phyloP scores from a whole-genome alignment of 768 basidiomycete genomes.

The Coprinopsis marcescibilis region DNA sequence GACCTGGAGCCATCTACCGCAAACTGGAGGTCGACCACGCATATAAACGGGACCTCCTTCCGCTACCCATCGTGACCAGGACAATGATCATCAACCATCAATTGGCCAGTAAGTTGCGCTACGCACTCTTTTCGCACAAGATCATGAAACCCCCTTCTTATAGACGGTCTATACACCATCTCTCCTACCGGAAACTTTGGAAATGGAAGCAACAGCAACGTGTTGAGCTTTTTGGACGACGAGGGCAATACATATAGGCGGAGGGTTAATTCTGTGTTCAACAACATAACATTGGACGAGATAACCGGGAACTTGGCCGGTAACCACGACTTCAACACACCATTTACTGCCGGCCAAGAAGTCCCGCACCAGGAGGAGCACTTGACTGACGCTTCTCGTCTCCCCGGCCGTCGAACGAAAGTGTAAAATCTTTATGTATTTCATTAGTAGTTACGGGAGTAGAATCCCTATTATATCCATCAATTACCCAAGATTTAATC shows the following conservation, averaged over 20 bases:
- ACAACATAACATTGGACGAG: constrained; percentile 55
- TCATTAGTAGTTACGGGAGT: neutral
- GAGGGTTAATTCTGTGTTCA: constrained; percentile 52
- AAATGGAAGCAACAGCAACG: constrained; percentile 68
- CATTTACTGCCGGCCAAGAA: too few species aligned
- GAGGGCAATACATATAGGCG: constrained; percentile 59
- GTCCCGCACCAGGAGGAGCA: constrained; percentile 25
- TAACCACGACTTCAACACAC: neutral
- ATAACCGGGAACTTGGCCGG: constrained; percentile 40
- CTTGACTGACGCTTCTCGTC: constrained; percentile 14
- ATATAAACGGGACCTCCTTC: constrained; percentile 53
- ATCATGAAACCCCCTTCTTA: neutral
- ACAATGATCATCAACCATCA: constrained; percentile 58
- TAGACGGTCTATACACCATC: constrained; percentile 47
- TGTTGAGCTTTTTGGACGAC: constrained; percentile 53
- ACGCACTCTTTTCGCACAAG: neutral
- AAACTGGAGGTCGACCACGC: constrained; percentile 58
- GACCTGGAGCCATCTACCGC: constrained; percentile 6
- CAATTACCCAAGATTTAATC: neutral
- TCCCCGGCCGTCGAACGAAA: neutral
- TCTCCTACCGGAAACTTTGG: constrained; percentile 45
- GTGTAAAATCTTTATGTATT: neutral
- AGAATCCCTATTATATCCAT: neutral
- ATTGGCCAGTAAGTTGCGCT: constrained; percentile 41
- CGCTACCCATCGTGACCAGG: constrained; percentile 52